Percentiles rank a stretch among this genome's conserved stretches.
Conservation (phyloP, 2,329 filamentous ascomycete genomes). For the Bipolaris bicolor region DNA sequence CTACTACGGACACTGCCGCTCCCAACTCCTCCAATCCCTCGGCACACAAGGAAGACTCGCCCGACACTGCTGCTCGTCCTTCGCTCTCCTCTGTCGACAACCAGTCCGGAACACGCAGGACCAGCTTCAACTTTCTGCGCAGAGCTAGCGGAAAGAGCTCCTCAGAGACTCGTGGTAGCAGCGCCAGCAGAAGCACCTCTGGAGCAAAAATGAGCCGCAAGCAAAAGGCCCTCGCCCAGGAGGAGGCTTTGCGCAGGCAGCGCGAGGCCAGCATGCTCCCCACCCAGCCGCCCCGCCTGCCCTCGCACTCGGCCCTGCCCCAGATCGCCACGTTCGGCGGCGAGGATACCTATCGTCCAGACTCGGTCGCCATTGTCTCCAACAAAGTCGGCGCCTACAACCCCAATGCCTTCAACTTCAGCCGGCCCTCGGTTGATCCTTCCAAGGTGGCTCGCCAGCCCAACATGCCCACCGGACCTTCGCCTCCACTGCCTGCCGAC, state of each 20-base stretch:
- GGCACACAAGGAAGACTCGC: slow-evolving; percentile 33
- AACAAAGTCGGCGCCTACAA: slow-evolving; percentile 56
- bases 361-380: slow-evolving; percentile 67
- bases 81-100: slow-evolving; percentile 25
- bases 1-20: slow-evolving; percentile 28
- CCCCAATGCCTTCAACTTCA: slow-evolving; percentile 44
- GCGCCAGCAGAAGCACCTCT: slow-evolving; percentile 36
- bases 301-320: slow-evolving; percentile 54
- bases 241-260: slow-evolving; percentile 62
- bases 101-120: slow-evolving; percentile 26
- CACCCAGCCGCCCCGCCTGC: slow-evolving; percentile 65
- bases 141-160: slow-evolving; percentile 37
- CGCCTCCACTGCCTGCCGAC: slow-evolving; percentile 55
- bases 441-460: slow-evolving; percentile 46
- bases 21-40: slow-evolving; percentile 17
- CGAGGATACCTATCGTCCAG: slow-evolving; percentile 63
- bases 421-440: slow-evolving; percentile 44
- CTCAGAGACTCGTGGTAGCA: slow-evolving; percentile 29
- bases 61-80: slow-evolving; percentile 32
- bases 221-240: slow-evolving; percentile 57
- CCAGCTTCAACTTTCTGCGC: slow-evolving; percentile 49
- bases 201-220: slow-evolving; percentile 61
- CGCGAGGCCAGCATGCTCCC: slow-evolving; percentile 63
- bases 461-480: slow-evolving; percentile 29
- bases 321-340: slow-evolving; percentile 65